Evolutionary conservation across 768 basidiomycete genomes (phyloP).

Genomic region (Gymnopilus dilepis): DNA sequence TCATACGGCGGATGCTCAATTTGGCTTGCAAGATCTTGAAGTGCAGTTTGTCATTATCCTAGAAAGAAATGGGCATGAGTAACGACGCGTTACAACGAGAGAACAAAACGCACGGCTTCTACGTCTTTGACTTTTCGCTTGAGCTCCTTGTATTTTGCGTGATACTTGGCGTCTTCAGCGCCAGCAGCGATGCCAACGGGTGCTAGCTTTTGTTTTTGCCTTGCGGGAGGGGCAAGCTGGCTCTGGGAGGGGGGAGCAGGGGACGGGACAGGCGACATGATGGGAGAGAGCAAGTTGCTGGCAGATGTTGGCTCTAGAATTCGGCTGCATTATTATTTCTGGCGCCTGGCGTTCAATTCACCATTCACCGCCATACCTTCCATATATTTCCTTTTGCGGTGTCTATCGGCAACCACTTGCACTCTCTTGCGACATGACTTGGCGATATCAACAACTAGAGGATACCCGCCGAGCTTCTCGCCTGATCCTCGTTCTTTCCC

Average conservation of each 20-base stretch:
- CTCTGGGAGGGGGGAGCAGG: conserved; percentile 50
- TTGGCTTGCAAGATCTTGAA: conserved; percentile 82
- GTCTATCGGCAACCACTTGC: conserved; percentile 22
- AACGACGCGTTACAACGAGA: conserved; percentile 17
- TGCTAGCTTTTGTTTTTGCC: conserved; percentile 55
- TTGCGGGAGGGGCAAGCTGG: conserved; percentile 31
- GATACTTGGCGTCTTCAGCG: conserved; percentile 86
- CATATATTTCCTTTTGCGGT: conserved; percentile 45
- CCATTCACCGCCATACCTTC: conserved; percentile 26
- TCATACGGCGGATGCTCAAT: conserved; percentile 84
- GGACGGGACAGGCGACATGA: conserved; percentile 73
- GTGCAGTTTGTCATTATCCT: conserved; percentile 91
- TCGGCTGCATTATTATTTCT: conserved; percentile 31
- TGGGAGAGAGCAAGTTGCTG: conserved; percentile 44
- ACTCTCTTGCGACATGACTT: conserved; percentile 12
- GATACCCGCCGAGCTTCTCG: not conserved
- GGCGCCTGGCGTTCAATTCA: conserved; percentile 23
- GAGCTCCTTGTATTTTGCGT: conserved; percentile 86
- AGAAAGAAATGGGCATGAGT: conserved; percentile 19
- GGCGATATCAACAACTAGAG: not conserved
- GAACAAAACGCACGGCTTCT: conserved; percentile 59
- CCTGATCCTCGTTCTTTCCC: not conserved
- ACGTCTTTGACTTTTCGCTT: conserved; percentile 90
- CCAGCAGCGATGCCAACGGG: conserved; percentile 73
- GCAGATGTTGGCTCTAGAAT: conserved; percentile 36